Percentiles rank a stretch among this genome's conserved stretches.
phyloP scores from a whole-genome alignment of 208 protist species.

The Leishmania tarentolae region DNA sequence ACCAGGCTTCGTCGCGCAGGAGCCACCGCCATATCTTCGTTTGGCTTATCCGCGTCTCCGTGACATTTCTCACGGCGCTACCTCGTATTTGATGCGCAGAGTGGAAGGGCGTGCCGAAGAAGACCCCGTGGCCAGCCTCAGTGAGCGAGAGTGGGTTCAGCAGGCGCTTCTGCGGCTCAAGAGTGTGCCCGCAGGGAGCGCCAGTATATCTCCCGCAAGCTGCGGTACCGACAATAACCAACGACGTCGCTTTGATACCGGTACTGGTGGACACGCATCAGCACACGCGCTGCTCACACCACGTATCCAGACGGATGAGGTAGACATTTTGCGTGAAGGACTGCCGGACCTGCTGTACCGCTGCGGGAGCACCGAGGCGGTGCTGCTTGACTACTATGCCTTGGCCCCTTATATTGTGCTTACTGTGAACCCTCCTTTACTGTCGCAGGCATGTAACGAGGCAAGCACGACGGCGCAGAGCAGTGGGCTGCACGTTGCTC shows the following conservation, averaged over 20 bases:
- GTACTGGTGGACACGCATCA: background rate
- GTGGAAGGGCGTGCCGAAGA: background rate
- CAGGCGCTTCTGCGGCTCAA: slow-evolving; percentile 26
- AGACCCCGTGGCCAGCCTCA: background rate
- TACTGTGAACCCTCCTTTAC: slow-evolving; percentile 16
- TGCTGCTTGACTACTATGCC: slow-evolving; percentile 65
- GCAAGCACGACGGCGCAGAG: background rate
- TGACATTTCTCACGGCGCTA: slow-evolving; percentile 11
- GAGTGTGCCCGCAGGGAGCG: background rate
- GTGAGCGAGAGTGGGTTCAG: slow-evolving; percentile 32
- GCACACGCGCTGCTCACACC: background rate
- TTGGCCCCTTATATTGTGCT: slow-evolving; percentile 72
- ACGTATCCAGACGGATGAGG: slow-evolving; percentile 26
- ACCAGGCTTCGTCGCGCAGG: slow-evolving; percentile 54
- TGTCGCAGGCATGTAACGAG: background rate
- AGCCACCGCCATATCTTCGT: slow-evolving; percentile 63
- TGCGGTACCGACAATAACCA: background rate
- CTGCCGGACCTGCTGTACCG: slow-evolving; percentile 53
- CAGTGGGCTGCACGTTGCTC: background rate
- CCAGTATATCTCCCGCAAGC: background rate
- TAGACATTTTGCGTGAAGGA: slow-evolving; percentile 70
- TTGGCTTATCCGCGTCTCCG: slow-evolving; percentile 66
- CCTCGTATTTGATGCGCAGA: background rate
- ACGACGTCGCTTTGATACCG: background rate
- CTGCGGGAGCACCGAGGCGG: slow-evolving; percentile 47